Base-by-base conservation (phyloP, 2,329 filamentous ascomycete genomes). In the Berkeleyomyces basicola region DNA sequence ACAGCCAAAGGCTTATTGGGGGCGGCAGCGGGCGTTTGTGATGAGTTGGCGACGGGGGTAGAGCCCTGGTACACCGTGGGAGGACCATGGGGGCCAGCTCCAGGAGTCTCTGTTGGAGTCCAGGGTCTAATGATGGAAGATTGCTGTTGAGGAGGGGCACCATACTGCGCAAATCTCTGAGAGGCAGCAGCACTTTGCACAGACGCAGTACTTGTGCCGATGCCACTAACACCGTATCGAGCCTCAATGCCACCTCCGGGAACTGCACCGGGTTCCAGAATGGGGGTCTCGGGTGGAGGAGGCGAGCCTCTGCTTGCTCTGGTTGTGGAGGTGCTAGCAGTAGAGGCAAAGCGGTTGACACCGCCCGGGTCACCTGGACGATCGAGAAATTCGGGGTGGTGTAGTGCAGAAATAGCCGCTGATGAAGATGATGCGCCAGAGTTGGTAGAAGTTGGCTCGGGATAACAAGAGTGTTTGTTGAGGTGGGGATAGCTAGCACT, bases 31-130 rank as follows among this genome's bases (percentile, higher is more conserved):
- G 61, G 14, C 7, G 53, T 31, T 10, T 39, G 7, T 16, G 61
- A 33, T 31, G 61, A 47, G 73, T 69, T 44, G 73, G 71, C 61
- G 74, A 71, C 64, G 74, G 75, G 55, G 72, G 74, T 63, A 61
- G 83, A 81, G 5, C 93, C 93, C 74, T 96, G 92, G 68, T 96
- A 97, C 1, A 95, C 87, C 0, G 88, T 90, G 0, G 92, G 90
- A 39, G 90, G 90, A 0, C 91, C 91, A 74, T 96, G 90, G 4
- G 90, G 89, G 61, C 90, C 86, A 66, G 85, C 86, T 40, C 90
- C 90, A 1, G 91, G 90, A 63, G 85, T 81, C 72, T 99, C 93
- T 2, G 93, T 97, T 0, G 93, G 93, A 7, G 92, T 97, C 93
- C 92, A 97, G 39, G 91, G 91, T 58, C 92, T 81, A 36, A 79